A percentile compares a stretch with the other conserved stretches of the same genome.
Evolutionary conservation across 805 yeast species (phyloP).

Genomic region (Ogataea chonburiensis): DNA sequence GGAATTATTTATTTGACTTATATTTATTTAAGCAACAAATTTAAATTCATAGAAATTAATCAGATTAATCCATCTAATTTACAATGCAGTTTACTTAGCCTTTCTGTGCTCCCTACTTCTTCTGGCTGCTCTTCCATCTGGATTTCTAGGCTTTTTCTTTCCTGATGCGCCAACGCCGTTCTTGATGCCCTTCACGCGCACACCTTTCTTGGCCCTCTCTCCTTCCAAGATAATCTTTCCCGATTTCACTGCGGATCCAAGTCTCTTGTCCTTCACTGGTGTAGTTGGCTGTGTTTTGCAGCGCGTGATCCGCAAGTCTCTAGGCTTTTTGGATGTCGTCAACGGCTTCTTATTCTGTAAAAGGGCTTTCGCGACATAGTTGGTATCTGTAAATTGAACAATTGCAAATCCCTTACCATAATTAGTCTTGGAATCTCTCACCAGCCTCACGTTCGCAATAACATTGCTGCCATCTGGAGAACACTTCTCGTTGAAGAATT

Average conservation of each 20-base stretch:
- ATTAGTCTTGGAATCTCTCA: conserved; percentile 91
- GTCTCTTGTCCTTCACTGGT: conserved; percentile 48
- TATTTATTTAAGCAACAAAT: neutral
- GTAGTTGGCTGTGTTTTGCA: conserved; percentile 42
- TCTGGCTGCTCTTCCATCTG: conserved; percentile 49
- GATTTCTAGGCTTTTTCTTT: conserved; percentile 57
- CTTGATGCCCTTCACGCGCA: conserved; percentile 56
- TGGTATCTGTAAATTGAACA: conserved; percentile 77
- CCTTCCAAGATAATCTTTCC: conserved; percentile 71
- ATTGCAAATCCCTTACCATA: conserved; percentile 97
- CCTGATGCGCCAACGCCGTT: conserved; percentile 44
- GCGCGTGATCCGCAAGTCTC: conserved; percentile 77
- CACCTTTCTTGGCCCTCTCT: conserved; percentile 71
- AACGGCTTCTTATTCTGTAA: conserved; percentile 69
- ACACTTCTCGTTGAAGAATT: conserved; percentile 57
- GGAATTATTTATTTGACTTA: conserved; percentile 5
- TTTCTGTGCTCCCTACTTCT: conserved; percentile 42
- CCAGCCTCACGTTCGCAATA: conserved; percentile 84
- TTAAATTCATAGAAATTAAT: neutral
- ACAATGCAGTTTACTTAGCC: conserved; percentile 6
- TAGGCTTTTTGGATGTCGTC: conserved; percentile 36
- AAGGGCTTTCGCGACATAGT: conserved; percentile 78
- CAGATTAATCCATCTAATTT: conserved; percentile 6
- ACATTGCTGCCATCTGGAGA: conserved; percentile 36
- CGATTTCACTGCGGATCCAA: conserved; percentile 73